These are phyloP conservation scores for Russula emetica DNA, from an alignment of 768 basidiomycete species.

Conservation along the genomic window DNA sequence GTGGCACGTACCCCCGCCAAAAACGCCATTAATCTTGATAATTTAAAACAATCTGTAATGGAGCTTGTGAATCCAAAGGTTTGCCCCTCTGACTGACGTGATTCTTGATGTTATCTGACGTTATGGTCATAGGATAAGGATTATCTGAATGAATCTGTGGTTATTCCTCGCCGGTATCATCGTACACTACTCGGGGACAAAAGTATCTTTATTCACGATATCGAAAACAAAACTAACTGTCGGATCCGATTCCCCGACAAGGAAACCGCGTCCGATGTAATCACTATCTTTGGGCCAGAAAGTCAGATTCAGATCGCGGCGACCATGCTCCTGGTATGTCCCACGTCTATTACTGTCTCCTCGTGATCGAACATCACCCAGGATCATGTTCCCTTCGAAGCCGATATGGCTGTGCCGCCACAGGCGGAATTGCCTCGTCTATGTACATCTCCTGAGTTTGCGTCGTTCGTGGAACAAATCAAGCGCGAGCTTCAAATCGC, in stretches of 20 bases:
- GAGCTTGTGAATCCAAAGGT: slow-evolving; percentile 97
- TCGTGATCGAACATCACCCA: slow-evolving; percentile 34
- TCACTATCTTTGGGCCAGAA: slow-evolving; percentile 96
- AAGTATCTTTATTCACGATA: slow-evolving; percentile 94
- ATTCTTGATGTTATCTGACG: slow-evolving; percentile 11
- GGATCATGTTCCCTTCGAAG: slow-evolving; percentile 97
- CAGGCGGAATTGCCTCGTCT: slow-evolving; percentile 73
- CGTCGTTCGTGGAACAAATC: slow-evolving; percentile 79
- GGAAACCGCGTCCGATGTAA: slow-evolving; percentile 89
- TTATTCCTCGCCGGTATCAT: slow-evolving; percentile 92
- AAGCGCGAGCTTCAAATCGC: slow-evolving; percentile 93
- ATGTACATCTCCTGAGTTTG: slow-evolving; percentile 76
- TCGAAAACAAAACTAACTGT: slow-evolving; percentile 94
- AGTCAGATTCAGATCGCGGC: slow-evolving; percentile 95
- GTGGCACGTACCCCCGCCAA: slow-evolving; percentile 97
- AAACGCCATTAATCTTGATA: slow-evolving; percentile 92
- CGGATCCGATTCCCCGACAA: slow-evolving; percentile 90
- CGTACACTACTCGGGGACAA: slow-evolving; percentile 94
- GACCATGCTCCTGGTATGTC: slow-evolving; percentile 84
- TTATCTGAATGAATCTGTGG: slow-evolving; percentile 88
- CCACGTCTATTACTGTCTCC: slow-evolving; percentile 1
- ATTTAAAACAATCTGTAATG: slow-evolving; percentile 95
- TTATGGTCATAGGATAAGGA: slow-evolving; percentile 75
- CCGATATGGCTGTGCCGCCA: slow-evolving; percentile 87
- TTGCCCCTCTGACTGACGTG: slow-evolving; percentile 25